Conservation (phyloP, 129 eudicot species). For the Escallonia herrerae region DNA sequence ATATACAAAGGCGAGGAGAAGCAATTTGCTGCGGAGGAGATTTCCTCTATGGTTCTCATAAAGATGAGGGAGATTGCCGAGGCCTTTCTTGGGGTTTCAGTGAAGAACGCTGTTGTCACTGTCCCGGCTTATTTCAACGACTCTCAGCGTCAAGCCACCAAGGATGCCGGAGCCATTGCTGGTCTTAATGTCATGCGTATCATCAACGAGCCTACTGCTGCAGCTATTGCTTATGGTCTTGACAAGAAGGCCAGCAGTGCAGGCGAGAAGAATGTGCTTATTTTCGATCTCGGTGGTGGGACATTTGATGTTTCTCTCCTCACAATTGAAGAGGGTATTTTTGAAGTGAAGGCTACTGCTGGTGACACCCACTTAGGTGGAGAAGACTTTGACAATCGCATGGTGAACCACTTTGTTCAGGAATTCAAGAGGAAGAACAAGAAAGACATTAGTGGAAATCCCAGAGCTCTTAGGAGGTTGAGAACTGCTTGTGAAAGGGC, state of each 20-base stretch:
- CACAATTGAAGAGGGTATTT: conserved; percentile 24
- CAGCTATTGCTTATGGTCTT: conserved; percentile 51
- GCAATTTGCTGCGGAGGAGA: conserved; percentile 18
- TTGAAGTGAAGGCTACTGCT: conserved; percentile 29
- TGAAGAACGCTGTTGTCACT: conserved; percentile 18
- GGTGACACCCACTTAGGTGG: conserved; percentile 46
- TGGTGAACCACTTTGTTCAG: conserved; percentile 35
- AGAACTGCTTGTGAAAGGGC: conserved; percentile 33
- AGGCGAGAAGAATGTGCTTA: conserved; percentile 40
- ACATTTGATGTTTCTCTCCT: conserved; percentile 33
- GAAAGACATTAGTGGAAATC: conserved; percentile 17
- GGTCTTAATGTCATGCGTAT: conserved; percentile 44
- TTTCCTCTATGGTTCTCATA: conserved; percentile 15
- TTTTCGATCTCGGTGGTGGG: conserved; percentile 24
- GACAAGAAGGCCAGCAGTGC: conserved; percentile 33
- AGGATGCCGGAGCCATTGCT: conserved; percentile 38
- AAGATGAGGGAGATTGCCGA: conserved; percentile 48
- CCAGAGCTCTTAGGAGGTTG: conserved; percentile 41
- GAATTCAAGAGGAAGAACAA: conserved; percentile 42
- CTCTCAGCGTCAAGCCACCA: conserved; percentile 30
- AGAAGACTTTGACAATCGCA: conserved; percentile 37
- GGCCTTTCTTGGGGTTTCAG: conserved; percentile 28
- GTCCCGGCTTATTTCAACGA: conserved; percentile 18
- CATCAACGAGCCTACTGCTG: conserved; percentile 41
- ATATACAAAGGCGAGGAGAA: conserved; percentile 25